Base-by-base conservation (phyloP, 2,329 filamentous ascomycete species). In the Fusarium sp. region DNA sequence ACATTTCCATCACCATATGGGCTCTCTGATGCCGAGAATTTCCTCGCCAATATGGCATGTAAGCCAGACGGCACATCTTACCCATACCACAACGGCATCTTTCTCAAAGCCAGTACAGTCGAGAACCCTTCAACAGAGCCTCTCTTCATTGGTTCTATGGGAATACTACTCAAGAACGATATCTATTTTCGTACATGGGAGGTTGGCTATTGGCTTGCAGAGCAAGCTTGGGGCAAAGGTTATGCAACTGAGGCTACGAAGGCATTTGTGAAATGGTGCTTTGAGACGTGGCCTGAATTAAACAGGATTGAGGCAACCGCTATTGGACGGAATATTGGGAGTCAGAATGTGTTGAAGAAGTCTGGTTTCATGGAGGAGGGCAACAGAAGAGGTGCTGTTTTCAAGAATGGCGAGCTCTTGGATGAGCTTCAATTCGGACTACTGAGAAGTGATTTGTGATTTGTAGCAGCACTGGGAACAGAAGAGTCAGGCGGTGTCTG, bases 201-300 rank as follows among this genome's bases (percentile, higher is more conserved):
- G 76, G 9, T 87, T 1, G 86, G 85, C 7, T 88, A 87, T 77
- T 86, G 82, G 80, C 41, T 85, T 25, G 81, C 78, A 1, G 77
- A 76, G 40, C 69, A 75, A 13, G 75, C 78, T 49, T 85, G 85
- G 85, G 83, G 85, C 1, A 79, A 78, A 30, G 85, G 86, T 2
- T 79, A 84, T 59, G 80, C 78, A 58, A 81, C 78, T 2, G 83
- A 82, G 66, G 83, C 80, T 16, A 61, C 80, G 4, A 48, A 30
- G 5, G 83, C 67, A 2, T 81, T 86, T 52, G 71, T 76, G 18
- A 72, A 69, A 25, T 87, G 84, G 83, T 77, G 79, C 5, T 86
- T 87, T 62, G 75, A 76, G 37, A 79, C 75, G 10, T 80, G 82
- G 56, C 79, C 81, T 1, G 75, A 78, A 2, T 62, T 86, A 20